These are phyloP conservation scores for Lactifluus rugatus DNA, from an alignment of 768 basidiomycete genomes.

Conservation along the genomic window DNA sequence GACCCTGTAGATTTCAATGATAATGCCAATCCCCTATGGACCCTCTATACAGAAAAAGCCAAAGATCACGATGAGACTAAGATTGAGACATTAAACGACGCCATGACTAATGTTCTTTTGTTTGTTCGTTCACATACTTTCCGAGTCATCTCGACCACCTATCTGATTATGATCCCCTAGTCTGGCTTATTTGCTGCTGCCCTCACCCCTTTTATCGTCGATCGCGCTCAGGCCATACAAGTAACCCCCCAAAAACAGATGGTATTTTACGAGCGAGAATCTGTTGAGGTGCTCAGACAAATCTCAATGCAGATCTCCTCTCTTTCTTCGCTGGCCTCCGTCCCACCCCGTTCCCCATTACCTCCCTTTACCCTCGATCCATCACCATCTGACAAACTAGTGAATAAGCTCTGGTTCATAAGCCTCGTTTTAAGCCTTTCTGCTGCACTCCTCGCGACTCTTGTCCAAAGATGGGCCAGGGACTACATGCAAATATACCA, in stretches of 20 bases:
- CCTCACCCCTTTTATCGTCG: constrained; percentile 11
- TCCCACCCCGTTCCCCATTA: neutral
- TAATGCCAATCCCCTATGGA: constrained; percentile 1
- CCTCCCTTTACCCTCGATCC: constrained; percentile 6
- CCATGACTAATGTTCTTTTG: neutral
- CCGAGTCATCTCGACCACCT: no score
- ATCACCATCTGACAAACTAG: constrained; percentile 28
- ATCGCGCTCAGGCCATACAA: constrained; percentile 10
- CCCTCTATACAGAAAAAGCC: neutral
- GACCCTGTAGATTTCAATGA: neutral
- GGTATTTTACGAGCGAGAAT: neutral
- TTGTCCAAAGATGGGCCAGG: constrained; percentile 42
- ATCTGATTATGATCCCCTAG: neutral
- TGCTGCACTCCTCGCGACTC: constrained; percentile 35
- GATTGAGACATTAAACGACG: neutral
- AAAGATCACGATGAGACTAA: neutral
- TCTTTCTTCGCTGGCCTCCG: neutral
- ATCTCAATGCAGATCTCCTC: constrained; percentile 11
- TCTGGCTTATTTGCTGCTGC: constrained; percentile 15
- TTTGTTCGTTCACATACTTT: neutral
- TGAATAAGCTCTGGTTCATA: constrained; percentile 36
- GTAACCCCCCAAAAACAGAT: constrained; percentile 2
- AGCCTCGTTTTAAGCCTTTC: constrained; percentile 31
- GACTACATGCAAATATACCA: constrained; percentile 27
- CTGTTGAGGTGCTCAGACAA: constrained; percentile 2